Evolutionary conservation across 2,329 filamentous ascomycete genomes (phyloP), one percentile per base, ranked within the genome.

Genomic region (Cylindrodendrum hubeiense): DNA sequence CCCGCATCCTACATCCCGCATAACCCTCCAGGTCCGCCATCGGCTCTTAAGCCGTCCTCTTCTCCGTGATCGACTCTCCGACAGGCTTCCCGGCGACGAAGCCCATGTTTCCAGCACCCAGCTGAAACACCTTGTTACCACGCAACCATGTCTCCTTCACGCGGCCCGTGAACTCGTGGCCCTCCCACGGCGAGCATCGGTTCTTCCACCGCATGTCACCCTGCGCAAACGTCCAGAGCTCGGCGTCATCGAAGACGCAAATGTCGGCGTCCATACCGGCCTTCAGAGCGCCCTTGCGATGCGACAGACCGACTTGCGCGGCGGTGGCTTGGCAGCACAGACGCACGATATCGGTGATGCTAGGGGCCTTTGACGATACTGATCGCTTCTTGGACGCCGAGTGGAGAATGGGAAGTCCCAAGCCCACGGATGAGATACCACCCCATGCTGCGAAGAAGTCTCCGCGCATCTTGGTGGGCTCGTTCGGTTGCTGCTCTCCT

Each of bases 401-500:
- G 89, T 95, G 91, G 6, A 99, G 86, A 69, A 99, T 97, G 5
- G 94, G 93, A 4, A 99, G 86, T 1, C 96, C 96, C 1, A 99
- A 88, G 0, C 96, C 96, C 19, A 99, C 95, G 5, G 93, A 96
- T 4, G 93, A 95, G 75, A 99, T 97, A 15, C 96, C 96, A 58
- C 96, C 96, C 96, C 96, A 99, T 1, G 95, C 95, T 4, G 92
- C 90, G 81, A 98, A 96, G 86, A 99, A 98, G 81, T 98, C 93
- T 39, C 96, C 96, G 3, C 78, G 77, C 2, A 79, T 75, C 10
- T 81, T 78, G 24, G 77, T 76, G 6, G 78, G 74, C 21, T 77
- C 73, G 5, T 73, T 75, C 30, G 34, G 19, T 8, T 74, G 59
- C 13, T 66, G 52, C 8, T 63, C 66, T 10, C 70, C 71, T 4